Evolutionary conservation across 2,329 filamentous ascomycete species (phyloP), one percentile per base, ranked within the genome.

Genomic region (Neonectria coccinea): DNA sequence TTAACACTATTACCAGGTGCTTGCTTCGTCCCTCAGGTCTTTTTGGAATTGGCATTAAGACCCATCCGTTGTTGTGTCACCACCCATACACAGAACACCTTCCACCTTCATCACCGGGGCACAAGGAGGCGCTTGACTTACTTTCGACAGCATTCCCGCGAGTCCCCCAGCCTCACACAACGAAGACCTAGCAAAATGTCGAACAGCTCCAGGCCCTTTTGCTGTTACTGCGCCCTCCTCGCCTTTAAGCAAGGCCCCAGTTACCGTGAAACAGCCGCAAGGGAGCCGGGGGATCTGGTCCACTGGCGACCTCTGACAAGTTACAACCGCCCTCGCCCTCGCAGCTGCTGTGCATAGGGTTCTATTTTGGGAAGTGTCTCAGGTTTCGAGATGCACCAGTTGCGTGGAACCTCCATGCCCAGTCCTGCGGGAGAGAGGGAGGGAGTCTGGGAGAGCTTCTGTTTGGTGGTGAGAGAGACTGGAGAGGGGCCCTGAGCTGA

Each of bases 311-410:
- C n/a, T 51, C 47, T 45, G n/a, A 22, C 18, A n/a, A 20, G 50
- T 31, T 53, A 31, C 36, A 44, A 22, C 42, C 42, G 56, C 57
- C 65, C 22, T 22, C 22, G 59, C 45, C 51, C 60, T 62, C 55
- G 9, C 62, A 64, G 55, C 50, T 41, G 64, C 22, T 22, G 22
- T 59, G 64, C 25, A 18, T 61, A 44, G 18, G 39, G 29, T 64
- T 56, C 70, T 72, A 73, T 73, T 72, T 72, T 70, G 51, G 64
- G 70, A 68, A 54, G 53, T 57, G 70, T 72, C 68, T 72, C 67
- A 72, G 67, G 65, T 67, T 66, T 71, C 70, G 53, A 69, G 64
- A 68, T 64, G 68, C 60, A 70, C 64, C 65, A 70, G 54, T 65
- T 64, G 61, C 70, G 53, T 64, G 62, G 56, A 18, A 61, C 45